Conservation (phyloP, 208 protist genomes). For the Acanthamoeba healyi region DNA sequence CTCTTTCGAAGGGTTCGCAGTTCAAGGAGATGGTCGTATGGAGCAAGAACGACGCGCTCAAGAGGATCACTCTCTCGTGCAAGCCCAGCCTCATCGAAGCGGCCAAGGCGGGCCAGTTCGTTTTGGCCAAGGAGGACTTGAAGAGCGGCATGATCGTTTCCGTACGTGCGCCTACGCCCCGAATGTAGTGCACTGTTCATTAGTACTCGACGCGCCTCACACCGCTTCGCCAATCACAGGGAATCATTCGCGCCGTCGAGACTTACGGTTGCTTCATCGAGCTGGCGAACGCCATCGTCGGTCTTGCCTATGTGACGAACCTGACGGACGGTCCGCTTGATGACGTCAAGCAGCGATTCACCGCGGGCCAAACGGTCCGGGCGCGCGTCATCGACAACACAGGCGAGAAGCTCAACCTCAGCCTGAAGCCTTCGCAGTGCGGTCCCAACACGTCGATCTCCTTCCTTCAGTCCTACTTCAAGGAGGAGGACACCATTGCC, state of each 20-base stretch:
- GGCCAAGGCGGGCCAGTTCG: background rate
- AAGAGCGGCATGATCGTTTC: constrained; percentile 42
- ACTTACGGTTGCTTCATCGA: constrained; percentile 70
- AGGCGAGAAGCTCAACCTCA: constrained; percentile 71
- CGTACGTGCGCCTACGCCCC: background rate
- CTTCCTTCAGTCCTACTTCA: constrained; percentile 75
- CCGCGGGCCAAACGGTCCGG: constrained; percentile 44
- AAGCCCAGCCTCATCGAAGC: constrained; percentile 75
- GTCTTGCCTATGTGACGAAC: constrained; percentile 74
- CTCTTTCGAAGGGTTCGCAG: background rate
- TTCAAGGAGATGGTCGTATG: constrained; percentile 63
- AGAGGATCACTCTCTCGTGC: constrained; percentile 17
- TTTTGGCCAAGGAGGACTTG: constrained; percentile 9
- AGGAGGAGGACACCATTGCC: constrained; percentile 66
- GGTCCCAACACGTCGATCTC: constrained; percentile 59
- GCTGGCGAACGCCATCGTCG: constrained; percentile 49
- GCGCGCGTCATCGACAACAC: constrained; percentile 47
- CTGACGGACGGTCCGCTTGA: constrained; percentile 39
- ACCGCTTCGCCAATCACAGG: background rate
- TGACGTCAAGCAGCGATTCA: constrained; percentile 53
- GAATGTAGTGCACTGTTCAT: background rate
- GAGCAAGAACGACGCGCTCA: constrained; percentile 52
- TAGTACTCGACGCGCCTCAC: no score
- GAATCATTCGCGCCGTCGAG: constrained; percentile 27
- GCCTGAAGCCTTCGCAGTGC: constrained; percentile 67